phyloP scores from a whole-genome alignment of 140 eudicot species.

The Senecio squalidus region DNA sequence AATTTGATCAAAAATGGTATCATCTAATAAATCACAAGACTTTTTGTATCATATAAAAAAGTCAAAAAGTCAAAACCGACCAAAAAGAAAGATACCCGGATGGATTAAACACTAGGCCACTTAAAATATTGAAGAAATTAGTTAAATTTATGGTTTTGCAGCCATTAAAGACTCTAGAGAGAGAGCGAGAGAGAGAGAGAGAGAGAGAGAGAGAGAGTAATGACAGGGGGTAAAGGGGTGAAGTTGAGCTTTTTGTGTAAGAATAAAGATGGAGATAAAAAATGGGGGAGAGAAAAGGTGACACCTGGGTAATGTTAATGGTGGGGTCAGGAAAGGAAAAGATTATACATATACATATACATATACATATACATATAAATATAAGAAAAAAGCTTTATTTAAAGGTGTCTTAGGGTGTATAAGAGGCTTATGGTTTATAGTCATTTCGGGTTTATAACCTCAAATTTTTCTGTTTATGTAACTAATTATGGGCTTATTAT shows the following conservation, averaged over 20 bases:
- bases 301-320: conserved; percentile 27
- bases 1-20: conserved; percentile 11
- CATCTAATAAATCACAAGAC: conserved; percentile 12
- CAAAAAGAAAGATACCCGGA: conserved; percentile 59
- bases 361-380: too few species aligned
- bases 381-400: too few species aligned
- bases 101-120: conserved; percentile 38
- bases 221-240: conserved; percentile 29
- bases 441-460: too few species aligned
- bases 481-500: too few species aligned
- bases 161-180: conserved; percentile 42
- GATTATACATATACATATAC: conserved; percentile 17
- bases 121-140: conserved; percentile 29
- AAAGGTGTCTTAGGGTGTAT: too few species aligned
- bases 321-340: conserved; percentile 26
- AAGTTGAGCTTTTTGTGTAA: conserved; percentile 11
- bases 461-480: too few species aligned
- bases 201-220: conserved; percentile 13
- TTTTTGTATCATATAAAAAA: too few species aligned
- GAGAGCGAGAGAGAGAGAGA: conserved; percentile 25
- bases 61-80: conserved; percentile 56
- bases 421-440: too few species aligned
- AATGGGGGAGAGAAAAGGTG: conserved; percentile 21
- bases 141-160: conserved; percentile 40
- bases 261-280: conserved; percentile 23